A percentile compares a stretch with the other conserved stretches of the same genome.
Conservation (phyloP, 768 basidiomycete species). For the Harrya chromipes region DNA sequence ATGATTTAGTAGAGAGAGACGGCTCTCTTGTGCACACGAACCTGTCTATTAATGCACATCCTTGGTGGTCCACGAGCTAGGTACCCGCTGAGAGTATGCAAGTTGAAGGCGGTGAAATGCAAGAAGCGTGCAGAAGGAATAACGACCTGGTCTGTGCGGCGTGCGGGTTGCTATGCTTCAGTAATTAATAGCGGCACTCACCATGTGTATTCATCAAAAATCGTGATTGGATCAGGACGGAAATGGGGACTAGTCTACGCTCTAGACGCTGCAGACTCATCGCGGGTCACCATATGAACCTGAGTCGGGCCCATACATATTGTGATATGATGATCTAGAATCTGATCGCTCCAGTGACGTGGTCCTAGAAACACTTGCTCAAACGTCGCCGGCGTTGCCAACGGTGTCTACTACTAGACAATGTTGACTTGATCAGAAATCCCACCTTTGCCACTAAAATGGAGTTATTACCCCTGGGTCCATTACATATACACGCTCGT, state of each 20-base stretch:
- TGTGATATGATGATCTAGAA: too few relatives aligned
- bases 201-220: slow-evolving; percentile 12
- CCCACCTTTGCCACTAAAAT: too few relatives aligned
- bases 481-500: too few relatives aligned
- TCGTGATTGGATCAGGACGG: slow-evolving; percentile 5
- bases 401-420: too few relatives aligned
- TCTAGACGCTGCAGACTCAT: neutral
- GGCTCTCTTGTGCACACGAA: slow-evolving; percentile 5
- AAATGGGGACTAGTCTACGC: neutral
- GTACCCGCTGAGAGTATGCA: neutral
- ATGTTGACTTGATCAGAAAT: too few relatives aligned
- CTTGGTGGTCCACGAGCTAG: neutral
- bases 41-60: slow-evolving; percentile 20
- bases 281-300: too few relatives aligned
- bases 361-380: too few relatives aligned
- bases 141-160: neutral
- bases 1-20: neutral
- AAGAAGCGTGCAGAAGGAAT: neutral
- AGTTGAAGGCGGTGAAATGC: neutral
- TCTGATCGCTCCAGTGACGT: too few relatives aligned
- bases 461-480: too few relatives aligned
- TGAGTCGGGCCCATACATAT: neutral
- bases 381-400: too few relatives aligned
- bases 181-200: neutral
- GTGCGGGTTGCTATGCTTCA: slow-evolving; percentile 6